Evolutionary conservation across 148 eudicot species (phyloP), one percentile per base, ranked within the genome.

Genomic region (Chenopodium berlandieri): DNA sequence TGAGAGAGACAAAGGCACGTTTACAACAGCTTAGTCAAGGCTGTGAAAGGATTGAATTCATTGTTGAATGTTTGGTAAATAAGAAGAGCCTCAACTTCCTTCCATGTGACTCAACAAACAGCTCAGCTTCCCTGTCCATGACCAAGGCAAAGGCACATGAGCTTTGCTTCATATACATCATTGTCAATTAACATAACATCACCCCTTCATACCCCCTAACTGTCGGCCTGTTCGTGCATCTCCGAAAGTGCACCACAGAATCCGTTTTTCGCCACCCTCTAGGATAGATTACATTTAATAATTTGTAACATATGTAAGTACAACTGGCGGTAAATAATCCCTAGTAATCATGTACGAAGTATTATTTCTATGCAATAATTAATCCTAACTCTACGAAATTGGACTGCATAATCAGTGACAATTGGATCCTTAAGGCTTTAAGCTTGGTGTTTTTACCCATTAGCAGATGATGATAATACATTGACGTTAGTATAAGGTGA

Each of bases 71-170:
- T n/a, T 10, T 22, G 66, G 23, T 20, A 62, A 62, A 5, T 13
- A 56, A 20, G 9, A 10, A 20, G 25, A 20, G 4, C 66, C 66
- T 25, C 25, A 67, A 25, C 82, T 48, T 12, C 32, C 73, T 63
- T 78, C 70, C 83, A 82, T 73, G 78, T 83, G 85, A 82, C 78
- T 82, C 80, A 30, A 82, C 77, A 82, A 37, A 82, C 85, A 84
- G 81, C 87, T 83, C 84, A 75, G 75, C 70, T 79, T 78, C 78
- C 83, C 86, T 87, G 83, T 75, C 46, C 75, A 86, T 65, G 37
- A 31, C 17, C 79, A 79, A 81, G 9, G 77, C 86, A 86, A 22
- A 66, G 30, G 75, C 85, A 81, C 75, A 86, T 86, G 82, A 86
- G 80, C 67, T 71, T 71, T 47, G 67, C 46, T 80, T 47, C 56